Base-by-base conservation (phyloP, 768 basidiomycete genomes). In the Gymnopilus dilepis region DNA sequence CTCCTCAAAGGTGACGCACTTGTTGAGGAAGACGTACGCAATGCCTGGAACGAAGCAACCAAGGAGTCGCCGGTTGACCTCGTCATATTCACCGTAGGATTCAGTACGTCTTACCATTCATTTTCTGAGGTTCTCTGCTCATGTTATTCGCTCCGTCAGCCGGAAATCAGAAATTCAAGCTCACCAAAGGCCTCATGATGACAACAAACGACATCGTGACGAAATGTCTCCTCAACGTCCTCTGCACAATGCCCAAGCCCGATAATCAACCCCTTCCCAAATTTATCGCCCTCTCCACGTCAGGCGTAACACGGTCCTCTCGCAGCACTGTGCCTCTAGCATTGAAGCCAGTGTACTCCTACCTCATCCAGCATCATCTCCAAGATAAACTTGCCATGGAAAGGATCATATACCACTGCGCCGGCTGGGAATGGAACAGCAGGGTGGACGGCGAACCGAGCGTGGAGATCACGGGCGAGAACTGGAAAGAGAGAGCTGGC, bases 301-400 rank as follows among this genome's bases (percentile, higher is more conserved):
- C 66, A 0, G 89, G 89, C 8, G 59, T 86, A 21, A 84, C 81
- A 0, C 77, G 70, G 6, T 53, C 69, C 3, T 78, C 84, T 6
- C 82, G 82, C 61, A 60, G 68, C 0, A 60, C 70, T 4, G 74
- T 87, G 0, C 86, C 88, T 0, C 50, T 82, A 26, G 66, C 72
- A 0, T 64, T 86, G 33, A 82, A 79, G 60, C 77, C 77, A 0
- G 0, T 90, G 2, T 89, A 88, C 69, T 61, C 67, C 13, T 78
- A 75, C 63, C 56, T 83, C 31, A 73, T 88, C 43, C 42, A 69
- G 15, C 56, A 40, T 4, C 81, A 84, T 11, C 86, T 87, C 65
- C 76, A 70, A n/a, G 89, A 91, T 71, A 91, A 90, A 69, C 51
- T 83, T 37, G 86, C 83, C 4, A 73, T 76, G 55, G 90, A 91